A percentile compares a stretch with the other conserved stretches of the same genome.
phyloP scores from a whole-genome alignment of 2,329 filamentous ascomycete genomes.

The Colletotrichum sp. region DNA sequence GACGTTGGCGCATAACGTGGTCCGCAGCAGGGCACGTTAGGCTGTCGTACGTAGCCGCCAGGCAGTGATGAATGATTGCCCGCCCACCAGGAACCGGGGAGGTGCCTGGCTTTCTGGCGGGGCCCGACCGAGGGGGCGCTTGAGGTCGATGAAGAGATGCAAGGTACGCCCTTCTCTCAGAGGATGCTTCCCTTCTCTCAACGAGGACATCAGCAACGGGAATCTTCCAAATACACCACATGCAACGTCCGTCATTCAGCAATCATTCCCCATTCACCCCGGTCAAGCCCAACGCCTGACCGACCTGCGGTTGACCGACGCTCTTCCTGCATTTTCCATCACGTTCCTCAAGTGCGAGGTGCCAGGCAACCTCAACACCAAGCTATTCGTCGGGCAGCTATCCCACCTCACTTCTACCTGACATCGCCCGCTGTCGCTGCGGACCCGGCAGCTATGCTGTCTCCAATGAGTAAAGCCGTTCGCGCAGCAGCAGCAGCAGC shows the following conservation, averaged over 20 bases:
- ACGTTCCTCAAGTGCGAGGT: not conserved
- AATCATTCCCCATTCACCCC: not conserved
- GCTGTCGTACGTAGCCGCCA: conserved; percentile 13
- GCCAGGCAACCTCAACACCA: not conserved
- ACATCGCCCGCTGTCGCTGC: not conserved
- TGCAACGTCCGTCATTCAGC: not conserved
- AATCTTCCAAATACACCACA: not conserved
- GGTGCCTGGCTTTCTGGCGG: conserved; percentile 6
- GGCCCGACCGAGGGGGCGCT: not conserved
- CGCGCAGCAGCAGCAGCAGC: not conserved
- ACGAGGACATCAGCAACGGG: not conserved
- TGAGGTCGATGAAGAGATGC: not conserved
- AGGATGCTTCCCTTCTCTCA: not conserved
- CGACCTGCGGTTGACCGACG: not conserved
- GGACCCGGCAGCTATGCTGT: not conserved
- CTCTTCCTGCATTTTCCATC: not conserved
- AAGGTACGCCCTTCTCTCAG: not conserved
- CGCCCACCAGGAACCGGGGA: not conserved
- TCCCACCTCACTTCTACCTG: not conserved
- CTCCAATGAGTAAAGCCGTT: not conserved
- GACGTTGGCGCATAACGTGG: conserved; percentile 18
- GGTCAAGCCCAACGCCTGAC: not conserved
- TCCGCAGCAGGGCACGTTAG: not conserved
- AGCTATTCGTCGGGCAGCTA: not conserved
- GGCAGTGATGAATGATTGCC: conserved; percentile 2